phyloP scores from a whole-genome alignment of 306 rosid species.

The Cicer chorassanicum region DNA sequence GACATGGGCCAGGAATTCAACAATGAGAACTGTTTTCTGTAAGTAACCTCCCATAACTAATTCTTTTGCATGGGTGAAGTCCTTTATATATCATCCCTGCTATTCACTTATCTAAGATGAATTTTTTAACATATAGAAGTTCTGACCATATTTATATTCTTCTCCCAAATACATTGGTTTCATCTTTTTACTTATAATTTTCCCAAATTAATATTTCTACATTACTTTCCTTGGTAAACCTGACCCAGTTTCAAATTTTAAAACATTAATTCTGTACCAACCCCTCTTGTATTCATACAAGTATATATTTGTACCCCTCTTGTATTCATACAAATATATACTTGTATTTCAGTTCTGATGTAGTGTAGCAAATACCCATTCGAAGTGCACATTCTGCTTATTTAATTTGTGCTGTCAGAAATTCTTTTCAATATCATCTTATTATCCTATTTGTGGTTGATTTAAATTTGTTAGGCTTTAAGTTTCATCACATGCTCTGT shows the following conservation, averaged over 20 bases:
- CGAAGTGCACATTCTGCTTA: neutral
- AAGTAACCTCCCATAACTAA: constrained; percentile 59
- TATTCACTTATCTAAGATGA: constrained; percentile 28
- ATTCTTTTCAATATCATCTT: neutral
- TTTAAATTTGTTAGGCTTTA: constrained; percentile 6
- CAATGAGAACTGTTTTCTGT: constrained; percentile 53
- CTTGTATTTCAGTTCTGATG: neutral
- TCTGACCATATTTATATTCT: constrained; percentile 21
- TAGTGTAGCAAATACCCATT: neutral
- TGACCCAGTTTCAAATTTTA: constrained; percentile 18
- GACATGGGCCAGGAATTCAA: constrained; percentile 77
- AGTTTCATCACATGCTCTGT: neutral
- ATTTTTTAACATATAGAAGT: constrained; percentile 29
- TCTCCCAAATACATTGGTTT: constrained; percentile 1
- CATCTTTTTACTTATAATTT: constrained; percentile 18
- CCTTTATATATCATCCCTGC: constrained; percentile 41
- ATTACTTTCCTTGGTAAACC: neutral
- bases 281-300: constrained; percentile 3
- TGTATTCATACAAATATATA: neutral
- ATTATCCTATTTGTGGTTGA: neutral
- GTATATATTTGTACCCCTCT: neutral
- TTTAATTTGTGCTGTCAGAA: neutral
- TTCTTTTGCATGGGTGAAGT: constrained; percentile 23
- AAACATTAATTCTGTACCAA: constrained; percentile 14
- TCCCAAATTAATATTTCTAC: neutral